Evolutionary conservation across 2,329 filamentous ascomycete genomes (phyloP), one percentile per base, ranked within the genome.

Genomic region (Cercospora sojina): DNA sequence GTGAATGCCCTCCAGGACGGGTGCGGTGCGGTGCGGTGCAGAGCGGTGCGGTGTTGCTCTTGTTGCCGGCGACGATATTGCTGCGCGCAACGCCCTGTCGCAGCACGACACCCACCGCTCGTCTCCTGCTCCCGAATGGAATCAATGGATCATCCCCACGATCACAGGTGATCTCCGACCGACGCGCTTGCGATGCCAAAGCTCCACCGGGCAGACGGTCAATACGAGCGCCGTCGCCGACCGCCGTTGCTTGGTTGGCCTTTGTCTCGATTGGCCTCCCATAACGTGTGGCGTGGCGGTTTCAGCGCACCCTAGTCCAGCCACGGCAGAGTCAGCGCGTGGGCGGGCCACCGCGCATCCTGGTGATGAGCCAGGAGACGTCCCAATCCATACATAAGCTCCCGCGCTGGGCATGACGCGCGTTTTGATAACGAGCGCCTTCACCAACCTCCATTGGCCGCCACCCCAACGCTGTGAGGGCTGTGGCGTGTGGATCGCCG

Each of bases 271-370:
- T 55, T n/a, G 12, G 49, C 49, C 47, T 31, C 60, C 60, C 56
- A 62, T 62, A 49, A 53, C 12, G 60, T 47, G 60, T 43, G 47
- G 29, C 29, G 49, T 56, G 49, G 60, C 60, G 49, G 60, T 62
- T 62, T 62, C 60, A 62, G 25, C 27, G 31, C 23, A 18, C 18
- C 43, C 60, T 43, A 62, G 47, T 27, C 27, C 10, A 53, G 47
- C 59, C 60, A 16, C 9, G 23, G 10, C n/a, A 41, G 60, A 62
- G 60, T 62, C 60, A 62, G 60, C 49, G 60, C 25, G 25, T 31
- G 38, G 18, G 38, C 27, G 38, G 41, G n/a, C 59, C 59, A 49
- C 18, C 18, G 35, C 35, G 35, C 35, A 41, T 51, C 20, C 41
- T 47, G n/a, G 41, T 27, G 59, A 62, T 62, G 32, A 20, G 23